Conservation (phyloP, 1,284 basidiomycete genomes). For the Stereum hirsutum region DNA sequence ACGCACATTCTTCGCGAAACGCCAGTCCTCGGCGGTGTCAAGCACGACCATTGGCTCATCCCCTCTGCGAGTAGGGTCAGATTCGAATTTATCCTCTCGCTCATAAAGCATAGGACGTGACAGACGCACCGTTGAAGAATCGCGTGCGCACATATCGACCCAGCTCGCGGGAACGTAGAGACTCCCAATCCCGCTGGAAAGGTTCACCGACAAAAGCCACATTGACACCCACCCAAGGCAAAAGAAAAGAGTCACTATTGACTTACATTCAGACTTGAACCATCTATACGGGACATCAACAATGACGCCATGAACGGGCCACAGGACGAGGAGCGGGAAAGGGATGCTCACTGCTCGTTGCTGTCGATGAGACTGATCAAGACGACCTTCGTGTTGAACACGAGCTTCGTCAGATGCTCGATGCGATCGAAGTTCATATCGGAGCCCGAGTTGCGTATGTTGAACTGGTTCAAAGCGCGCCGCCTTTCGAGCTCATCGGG, state of each 20-base stretch:
- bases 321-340: background rate
- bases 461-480: conserved; percentile 81
- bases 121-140: conserved; percentile 68
- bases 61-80: conserved; percentile 19
- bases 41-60: conserved; percentile 86
- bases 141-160: conserved; percentile 78
- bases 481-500: conserved; percentile 74
- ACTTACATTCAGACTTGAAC: conserved; percentile 11
- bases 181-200: conserved; percentile 52
- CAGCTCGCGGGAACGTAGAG: conserved; percentile 45
- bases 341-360: conserved; percentile 53
- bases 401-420: conserved; percentile 81
- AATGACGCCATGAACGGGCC: background rate
- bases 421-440: conserved; percentile 93
- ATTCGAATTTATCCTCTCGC: background rate
- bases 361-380: conserved; percentile 77
- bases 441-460: conserved; percentile 76
- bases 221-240: background rate
- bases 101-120: no score
- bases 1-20: conserved; percentile 72
- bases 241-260: background rate
- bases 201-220: background rate
- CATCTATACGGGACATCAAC: conserved; percentile 10
- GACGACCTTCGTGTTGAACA: conserved; percentile 86
- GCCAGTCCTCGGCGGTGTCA: conserved; percentile 79